Evolutionary conservation across 2,329 filamentous ascomycete species (phyloP).

Genomic region (Sporothrix euskadiensis): DNA sequence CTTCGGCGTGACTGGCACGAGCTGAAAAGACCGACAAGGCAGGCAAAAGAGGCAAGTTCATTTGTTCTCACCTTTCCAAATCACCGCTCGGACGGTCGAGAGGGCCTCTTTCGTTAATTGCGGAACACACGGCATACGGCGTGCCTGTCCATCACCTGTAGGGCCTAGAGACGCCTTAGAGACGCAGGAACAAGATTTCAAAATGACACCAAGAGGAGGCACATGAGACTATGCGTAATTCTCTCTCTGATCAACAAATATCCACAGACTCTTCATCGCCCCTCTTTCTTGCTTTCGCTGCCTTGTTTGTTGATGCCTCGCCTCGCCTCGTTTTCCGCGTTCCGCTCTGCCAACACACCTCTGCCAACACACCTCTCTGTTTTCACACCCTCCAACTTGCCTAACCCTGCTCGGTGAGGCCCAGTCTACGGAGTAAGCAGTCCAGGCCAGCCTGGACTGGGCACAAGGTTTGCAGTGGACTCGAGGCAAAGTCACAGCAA

Average conservation of each 20-base stretch:
- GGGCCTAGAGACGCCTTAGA: background rate
- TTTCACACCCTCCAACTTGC: background rate
- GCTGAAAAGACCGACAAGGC: background rate
- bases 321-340: background rate
- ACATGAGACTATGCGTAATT: background rate
- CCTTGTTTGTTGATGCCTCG: background rate
- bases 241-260: background rate
- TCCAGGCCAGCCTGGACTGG: constrained; percentile 2
- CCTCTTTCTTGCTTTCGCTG: background rate
- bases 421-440: background rate
- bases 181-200: background rate
- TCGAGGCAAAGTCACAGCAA: background rate
- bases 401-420: background rate
- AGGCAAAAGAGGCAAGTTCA: background rate
- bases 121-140: background rate
- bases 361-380: background rate
- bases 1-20: background rate
- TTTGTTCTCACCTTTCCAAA: background rate
- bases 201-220: background rate
- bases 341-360: background rate
- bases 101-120: background rate
- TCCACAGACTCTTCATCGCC: background rate
- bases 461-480: too few relatives aligned
- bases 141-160: background rate
- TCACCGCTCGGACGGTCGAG: background rate